These are phyloP conservation scores for Lasiodiplodia gonubiensis DNA, from an alignment of 2,329 filamentous ascomycete species.

Conservation along the genomic window DNA sequence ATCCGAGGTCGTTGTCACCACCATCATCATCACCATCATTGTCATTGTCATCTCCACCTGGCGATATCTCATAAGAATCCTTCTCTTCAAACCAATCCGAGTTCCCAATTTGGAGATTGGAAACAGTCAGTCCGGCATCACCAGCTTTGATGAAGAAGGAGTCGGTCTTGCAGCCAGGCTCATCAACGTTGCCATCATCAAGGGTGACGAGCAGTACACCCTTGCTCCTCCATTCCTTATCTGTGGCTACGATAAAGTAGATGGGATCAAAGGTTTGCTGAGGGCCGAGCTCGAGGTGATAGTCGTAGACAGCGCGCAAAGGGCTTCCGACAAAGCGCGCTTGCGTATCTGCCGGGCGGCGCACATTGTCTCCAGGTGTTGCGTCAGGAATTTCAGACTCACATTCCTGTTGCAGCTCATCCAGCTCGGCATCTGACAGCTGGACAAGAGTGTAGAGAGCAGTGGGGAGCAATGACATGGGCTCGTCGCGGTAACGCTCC, in stretches of 20 bases:
- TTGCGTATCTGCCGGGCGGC: neutral
- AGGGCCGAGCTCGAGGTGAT: neutral
- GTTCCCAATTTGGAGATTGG: neutral
- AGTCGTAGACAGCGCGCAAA: neutral
- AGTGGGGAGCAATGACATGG: neutral
- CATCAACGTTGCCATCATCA: neutral
- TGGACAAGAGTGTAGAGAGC: neutral
- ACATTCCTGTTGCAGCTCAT: neutral
- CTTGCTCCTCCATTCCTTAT: neutral
- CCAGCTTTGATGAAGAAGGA: neutral
- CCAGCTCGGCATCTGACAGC: neutral
- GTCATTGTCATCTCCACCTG: neutral
- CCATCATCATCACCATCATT: neutral
- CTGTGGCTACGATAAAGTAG: constrained; percentile 1
- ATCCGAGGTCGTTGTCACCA: too few species aligned
- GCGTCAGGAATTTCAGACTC: neutral
- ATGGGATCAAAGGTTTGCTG: neutral
- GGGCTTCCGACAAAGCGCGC: neutral
- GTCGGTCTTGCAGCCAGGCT: neutral
- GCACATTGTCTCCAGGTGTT: neutral
- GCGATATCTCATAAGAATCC: neutral
- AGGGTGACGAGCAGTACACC: neutral
- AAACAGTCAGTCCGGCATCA: neutral
- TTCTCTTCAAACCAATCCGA: neutral
- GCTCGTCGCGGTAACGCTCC: neutral